Percentiles rank a stretch among this genome's conserved stretches.
These are phyloP conservation scores for Cocos nucifera DNA, from an alignment of 176 grass and related monocot species.

Conservation along the genomic window DNA sequence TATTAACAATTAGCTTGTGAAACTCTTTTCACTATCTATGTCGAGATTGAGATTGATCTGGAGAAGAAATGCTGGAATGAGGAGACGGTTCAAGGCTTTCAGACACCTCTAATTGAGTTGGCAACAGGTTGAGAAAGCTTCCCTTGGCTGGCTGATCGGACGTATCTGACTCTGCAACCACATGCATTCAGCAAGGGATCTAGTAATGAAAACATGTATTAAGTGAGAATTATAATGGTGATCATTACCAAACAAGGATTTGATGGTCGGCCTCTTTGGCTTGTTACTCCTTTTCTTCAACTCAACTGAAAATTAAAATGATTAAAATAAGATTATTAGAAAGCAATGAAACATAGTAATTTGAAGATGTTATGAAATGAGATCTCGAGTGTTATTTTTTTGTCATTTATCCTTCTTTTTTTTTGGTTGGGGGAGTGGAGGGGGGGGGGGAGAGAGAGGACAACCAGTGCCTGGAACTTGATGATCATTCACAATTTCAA, in stretches of 20 bases:
- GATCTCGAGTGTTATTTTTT: too few species aligned
- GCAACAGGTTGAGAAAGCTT: slow-evolving; percentile 40
- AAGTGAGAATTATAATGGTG: not conserved
- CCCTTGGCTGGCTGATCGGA: slow-evolving; percentile 32
- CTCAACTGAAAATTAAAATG: slow-evolving; percentile 31
- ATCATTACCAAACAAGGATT: slow-evolving; percentile 64
- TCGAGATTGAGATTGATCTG: slow-evolving; percentile 60
- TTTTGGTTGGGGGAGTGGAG: not conserved
- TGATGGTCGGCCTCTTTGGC: slow-evolving; percentile 57
- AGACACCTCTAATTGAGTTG: slow-evolving; percentile 35
- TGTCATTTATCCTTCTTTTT: too few species aligned
- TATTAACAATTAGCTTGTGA: too few species aligned
- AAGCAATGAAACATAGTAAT: not conserved
- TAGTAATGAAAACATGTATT: slow-evolving; percentile 1
- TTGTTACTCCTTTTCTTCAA: slow-evolving; percentile 58
- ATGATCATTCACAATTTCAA: slow-evolving; percentile 23
- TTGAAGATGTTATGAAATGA: too few species aligned
- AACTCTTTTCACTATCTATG: slow-evolving; percentile 44
- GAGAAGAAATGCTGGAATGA: slow-evolving; percentile 55
- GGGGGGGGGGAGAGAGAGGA: not conserved
- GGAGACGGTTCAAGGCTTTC: slow-evolving; percentile 48
- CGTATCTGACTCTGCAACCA: slow-evolving; percentile 20
- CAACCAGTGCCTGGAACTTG: slow-evolving; percentile 10
- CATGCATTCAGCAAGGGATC: not conserved
- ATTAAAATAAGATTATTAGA: slow-evolving; percentile 1